A percentile compares a stretch with the other conserved stretches of the same genome.
phyloP scores from a whole-genome alignment of 2,329 filamentous ascomycete species.

The Ceratocystiopsis sp. region DNA sequence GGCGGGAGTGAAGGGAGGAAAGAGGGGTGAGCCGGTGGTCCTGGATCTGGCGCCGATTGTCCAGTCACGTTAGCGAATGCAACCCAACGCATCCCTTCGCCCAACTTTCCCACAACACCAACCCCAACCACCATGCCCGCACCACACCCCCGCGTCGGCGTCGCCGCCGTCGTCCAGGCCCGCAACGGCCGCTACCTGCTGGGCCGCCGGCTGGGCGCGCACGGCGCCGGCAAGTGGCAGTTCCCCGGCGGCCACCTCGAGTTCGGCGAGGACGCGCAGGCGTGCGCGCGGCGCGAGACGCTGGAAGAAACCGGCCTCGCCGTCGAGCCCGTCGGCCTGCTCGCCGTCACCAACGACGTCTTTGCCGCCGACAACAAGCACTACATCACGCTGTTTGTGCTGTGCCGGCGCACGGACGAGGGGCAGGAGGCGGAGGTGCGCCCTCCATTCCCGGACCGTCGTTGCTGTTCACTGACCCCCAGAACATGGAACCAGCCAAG shows the following conservation, averaged over 20 bases:
- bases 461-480: not conserved
- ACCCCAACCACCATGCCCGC: not conserved
- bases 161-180: slow-evolving; percentile 29
- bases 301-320: slow-evolving; percentile 53
- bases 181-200: slow-evolving; percentile 26
- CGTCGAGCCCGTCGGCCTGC: slow-evolving; percentile 32
- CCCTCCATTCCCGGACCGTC: no score
- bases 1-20: not conserved
- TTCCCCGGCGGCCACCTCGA: slow-evolving; percentile 66
- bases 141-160: slow-evolving; percentile 24
- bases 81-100: no score
- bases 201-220: slow-evolving; percentile 29
- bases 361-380: slow-evolving; percentile 46
- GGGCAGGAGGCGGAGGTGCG: slow-evolving; percentile 24
- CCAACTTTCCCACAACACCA: no score
- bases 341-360: slow-evolving; percentile 50
- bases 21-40: not conserved
- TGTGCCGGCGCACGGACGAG: slow-evolving; percentile 30
- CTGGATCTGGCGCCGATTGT: no score
- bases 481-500: slow-evolving; percentile 32
- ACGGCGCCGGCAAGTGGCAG: slow-evolving; percentile 35
- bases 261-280: slow-evolving; percentile 41
- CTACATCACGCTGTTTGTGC: slow-evolving; percentile 58
- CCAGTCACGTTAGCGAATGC: no score
- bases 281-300: slow-evolving; percentile 49